These are phyloP conservation scores for Isatis lusitanica DNA, from an alignment of 441 rosid genomes.

Conservation along the genomic window DNA sequence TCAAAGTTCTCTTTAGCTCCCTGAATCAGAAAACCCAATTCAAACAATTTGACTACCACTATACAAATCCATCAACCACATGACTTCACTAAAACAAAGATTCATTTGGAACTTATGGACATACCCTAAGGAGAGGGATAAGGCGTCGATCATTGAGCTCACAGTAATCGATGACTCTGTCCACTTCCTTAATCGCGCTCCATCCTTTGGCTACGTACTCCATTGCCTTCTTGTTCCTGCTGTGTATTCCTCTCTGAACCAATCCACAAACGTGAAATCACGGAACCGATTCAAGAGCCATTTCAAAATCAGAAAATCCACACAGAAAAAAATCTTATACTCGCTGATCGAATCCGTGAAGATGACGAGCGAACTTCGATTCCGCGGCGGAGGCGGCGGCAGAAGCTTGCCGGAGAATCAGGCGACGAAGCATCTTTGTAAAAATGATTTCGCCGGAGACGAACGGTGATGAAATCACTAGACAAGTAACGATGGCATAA, in stretches of 20 bases:
- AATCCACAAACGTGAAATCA: background rate
- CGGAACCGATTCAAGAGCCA: background rate
- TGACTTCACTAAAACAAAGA: no score
- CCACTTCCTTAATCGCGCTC: slow-evolving; percentile 86
- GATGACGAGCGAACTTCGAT: slow-evolving; percentile 11
- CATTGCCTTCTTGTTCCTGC: slow-evolving; percentile 83
- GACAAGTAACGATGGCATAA: background rate
- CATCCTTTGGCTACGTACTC: slow-evolving; percentile 88
- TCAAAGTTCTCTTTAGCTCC: slow-evolving; percentile 91
- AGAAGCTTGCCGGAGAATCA: slow-evolving; percentile 24
- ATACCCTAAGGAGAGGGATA: slow-evolving; percentile 80
- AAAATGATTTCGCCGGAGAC: slow-evolving; percentile 10
- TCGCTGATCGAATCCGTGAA: slow-evolving; percentile 38
- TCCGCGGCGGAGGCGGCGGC: background rate
- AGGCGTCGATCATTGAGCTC: slow-evolving; percentile 87
- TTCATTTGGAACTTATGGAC: no score
- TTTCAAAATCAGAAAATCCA: background rate
- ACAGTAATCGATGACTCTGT: slow-evolving; percentile 80
- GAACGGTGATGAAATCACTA: background rate
- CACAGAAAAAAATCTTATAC: slow-evolving; percentile 19
- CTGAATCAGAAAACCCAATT: slow-evolving; percentile 33
- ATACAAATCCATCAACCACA: no score
- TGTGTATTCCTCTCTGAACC: slow-evolving; percentile 67
- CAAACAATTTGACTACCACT: no score
- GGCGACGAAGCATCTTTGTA: slow-evolving; percentile 37